A percentile compares a stretch with the other conserved stretches of the same genome.
Conservation (phyloP, 148 eudicot genomes). For the Fallopia convolvulus region DNA sequence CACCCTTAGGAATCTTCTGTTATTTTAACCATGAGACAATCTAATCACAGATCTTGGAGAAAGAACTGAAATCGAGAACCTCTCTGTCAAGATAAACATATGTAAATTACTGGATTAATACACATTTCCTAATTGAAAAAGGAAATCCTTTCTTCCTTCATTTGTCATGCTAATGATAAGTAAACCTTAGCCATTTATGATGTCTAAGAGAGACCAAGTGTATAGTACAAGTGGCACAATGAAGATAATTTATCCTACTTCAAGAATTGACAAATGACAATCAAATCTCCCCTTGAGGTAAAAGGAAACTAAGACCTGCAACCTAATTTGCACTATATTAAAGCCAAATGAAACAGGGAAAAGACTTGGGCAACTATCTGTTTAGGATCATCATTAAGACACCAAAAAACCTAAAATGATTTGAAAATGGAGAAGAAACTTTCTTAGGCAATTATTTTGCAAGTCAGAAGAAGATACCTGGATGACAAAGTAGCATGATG, state of each 20-base stretch:
- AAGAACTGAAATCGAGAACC: background rate
- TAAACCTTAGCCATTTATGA: background rate
- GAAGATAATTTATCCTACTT: background rate
- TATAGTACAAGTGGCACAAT: background rate
- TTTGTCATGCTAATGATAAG: background rate
- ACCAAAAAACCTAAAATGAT: background rate
- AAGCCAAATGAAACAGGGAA: background rate
- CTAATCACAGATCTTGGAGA: background rate
- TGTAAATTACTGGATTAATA: background rate
- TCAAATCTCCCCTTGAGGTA: background rate
- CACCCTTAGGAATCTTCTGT: background rate
- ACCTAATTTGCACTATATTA: background rate
- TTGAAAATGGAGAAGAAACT: background rate
- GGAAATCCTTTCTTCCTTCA: background rate
- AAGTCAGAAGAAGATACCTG: slow-evolving; percentile 44
- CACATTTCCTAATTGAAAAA: background rate
- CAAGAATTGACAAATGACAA: background rate
- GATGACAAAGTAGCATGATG: slow-evolving; percentile 84
- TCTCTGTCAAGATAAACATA: background rate
- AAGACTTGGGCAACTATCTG: background rate
- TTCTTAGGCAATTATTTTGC: background rate
- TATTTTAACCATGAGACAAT: background rate
- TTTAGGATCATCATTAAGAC: background rate
- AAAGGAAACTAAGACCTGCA: background rate
- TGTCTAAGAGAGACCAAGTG: background rate